A percentile compares a stretch with the other conserved stretches of the same genome.
These are phyloP conservation scores for Arthrobotrys entomopaga DNA, from an alignment of 2,329 filamentous ascomycete species.

Conservation along the genomic window DNA sequence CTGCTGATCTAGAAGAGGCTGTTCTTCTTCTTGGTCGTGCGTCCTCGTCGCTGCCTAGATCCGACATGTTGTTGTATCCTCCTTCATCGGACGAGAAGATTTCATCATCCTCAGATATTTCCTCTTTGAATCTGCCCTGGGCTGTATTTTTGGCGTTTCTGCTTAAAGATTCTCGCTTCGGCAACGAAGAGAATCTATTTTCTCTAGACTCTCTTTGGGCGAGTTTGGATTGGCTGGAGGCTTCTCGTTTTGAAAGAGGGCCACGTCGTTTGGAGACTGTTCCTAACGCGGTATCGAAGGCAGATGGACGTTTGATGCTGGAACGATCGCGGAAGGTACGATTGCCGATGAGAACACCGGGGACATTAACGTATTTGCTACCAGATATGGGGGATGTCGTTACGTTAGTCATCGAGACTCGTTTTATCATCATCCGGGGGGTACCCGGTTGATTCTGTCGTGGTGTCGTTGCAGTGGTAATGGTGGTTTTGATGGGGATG, in stretches of 20 bases:
- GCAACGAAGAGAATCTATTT: slow-evolving; percentile 22
- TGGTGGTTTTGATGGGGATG: slow-evolving; percentile 43
- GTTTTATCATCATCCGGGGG: slow-evolving; percentile 53
- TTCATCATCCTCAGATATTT: slow-evolving; percentile 42
- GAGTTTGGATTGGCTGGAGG: slow-evolving; percentile 11
- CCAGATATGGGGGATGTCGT: slow-evolving; percentile 48
- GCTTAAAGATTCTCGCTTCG: slow-evolving; percentile 50
- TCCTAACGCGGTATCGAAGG: slow-evolving; percentile 29
- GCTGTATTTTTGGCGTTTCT: slow-evolving; percentile 44
- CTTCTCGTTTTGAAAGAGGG: slow-evolving; percentile 34
- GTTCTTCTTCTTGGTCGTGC: slow-evolving; percentile 35
- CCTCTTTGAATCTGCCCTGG: slow-evolving; percentile 48
- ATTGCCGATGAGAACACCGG: slow-evolving; percentile 40
- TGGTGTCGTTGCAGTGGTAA: slow-evolving; percentile 20
- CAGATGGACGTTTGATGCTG: slow-evolving; percentile 27
- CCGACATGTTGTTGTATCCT: slow-evolving; percentile 40
- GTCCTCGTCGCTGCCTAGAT: slow-evolving; percentile 43
- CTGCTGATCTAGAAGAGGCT: slow-evolving; percentile 16
- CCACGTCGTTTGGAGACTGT: slow-evolving; percentile 41
- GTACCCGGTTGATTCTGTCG: slow-evolving; percentile 25
- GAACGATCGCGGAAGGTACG: slow-evolving; percentile 51
- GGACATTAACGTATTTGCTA: slow-evolving; percentile 36
- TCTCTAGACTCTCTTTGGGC: slow-evolving; percentile 21
- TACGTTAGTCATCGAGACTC: slow-evolving; percentile 52
- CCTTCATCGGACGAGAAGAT: slow-evolving; percentile 48